Evolutionary conservation across 805 yeast species (phyloP).

Genomic region (Spathaspora boniae): DNA sequence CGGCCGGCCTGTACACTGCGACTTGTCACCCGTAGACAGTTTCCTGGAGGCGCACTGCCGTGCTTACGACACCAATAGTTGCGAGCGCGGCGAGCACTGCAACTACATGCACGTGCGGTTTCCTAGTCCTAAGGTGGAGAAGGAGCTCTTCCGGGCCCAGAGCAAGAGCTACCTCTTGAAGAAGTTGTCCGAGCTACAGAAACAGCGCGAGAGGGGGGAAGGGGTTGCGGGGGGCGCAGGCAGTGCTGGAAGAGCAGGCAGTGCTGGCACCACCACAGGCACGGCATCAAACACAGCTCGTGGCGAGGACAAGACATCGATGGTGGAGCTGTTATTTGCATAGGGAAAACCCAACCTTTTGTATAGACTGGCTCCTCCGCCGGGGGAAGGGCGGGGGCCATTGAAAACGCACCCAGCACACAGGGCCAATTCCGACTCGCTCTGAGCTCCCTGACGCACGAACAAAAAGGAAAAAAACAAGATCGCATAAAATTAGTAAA

Average conservation of each 20-base stretch:
- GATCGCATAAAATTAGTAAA: too few relatives aligned
- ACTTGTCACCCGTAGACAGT: constrained; percentile 69
- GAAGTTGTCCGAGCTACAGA: constrained; percentile 13
- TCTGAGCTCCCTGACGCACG: too few relatives aligned
- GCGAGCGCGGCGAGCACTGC: constrained; percentile 81
- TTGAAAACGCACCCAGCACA: too few relatives aligned
- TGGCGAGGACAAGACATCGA: background rate
- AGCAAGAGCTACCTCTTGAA: constrained; percentile 23
- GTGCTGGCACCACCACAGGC: constrained; percentile 1
- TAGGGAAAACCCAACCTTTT: too few relatives aligned
- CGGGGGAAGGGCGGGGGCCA: too few relatives aligned
- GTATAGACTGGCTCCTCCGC: too few relatives aligned
- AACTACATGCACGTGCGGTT: constrained; percentile 78
- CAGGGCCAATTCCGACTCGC: too few relatives aligned
- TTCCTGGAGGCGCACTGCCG: constrained; percentile 74
- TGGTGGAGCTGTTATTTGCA: too few relatives aligned
- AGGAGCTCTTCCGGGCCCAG: constrained; percentile 38
- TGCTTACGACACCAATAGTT: constrained; percentile 57
- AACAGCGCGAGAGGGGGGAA: constrained; percentile 2
- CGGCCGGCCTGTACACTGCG: constrained; percentile 74
- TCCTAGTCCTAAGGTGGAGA: constrained; percentile 45
- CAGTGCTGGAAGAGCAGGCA: constrained; percentile 1
- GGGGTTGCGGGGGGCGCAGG: background rate
- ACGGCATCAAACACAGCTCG: constrained; percentile 1
- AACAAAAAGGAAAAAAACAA: too few relatives aligned